Evolutionary conservation across 768 basidiomycete species (phyloP).

Genomic region (Suillus weaverae): DNA sequence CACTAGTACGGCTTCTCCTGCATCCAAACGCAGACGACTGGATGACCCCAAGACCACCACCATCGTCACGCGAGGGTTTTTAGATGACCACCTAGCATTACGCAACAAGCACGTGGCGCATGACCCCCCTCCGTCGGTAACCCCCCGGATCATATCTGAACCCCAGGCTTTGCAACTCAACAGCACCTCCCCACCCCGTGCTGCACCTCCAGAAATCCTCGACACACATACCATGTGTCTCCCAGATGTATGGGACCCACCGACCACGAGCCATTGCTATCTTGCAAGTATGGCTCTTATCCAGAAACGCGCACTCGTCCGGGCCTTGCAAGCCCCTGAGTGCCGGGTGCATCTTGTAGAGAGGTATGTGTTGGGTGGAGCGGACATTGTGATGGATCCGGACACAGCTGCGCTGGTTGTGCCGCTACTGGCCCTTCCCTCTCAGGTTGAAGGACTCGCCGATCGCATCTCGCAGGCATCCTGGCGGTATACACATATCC

Average conservation of each 20-base stretch:
- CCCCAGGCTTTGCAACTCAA: neutral
- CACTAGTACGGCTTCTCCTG: neutral
- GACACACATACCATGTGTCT: constrained; percentile 46
- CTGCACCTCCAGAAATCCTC: constrained; percentile 42
- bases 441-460: constrained; percentile 45
- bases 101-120: neutral
- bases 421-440: constrained; percentile 47
- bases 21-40: neutral
- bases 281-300: constrained; percentile 67
- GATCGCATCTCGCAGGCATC: constrained; percentile 51
- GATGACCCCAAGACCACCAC: neutral
- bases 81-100: constrained; percentile 1
- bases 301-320: constrained; percentile 64
- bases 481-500: constrained; percentile 57
- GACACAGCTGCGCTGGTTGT: constrained; percentile 56
- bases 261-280: constrained; percentile 55
- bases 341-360: constrained; percentile 63
- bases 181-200: constrained; percentile 16
- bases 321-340: constrained; percentile 43
- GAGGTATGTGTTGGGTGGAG: constrained; percentile 56
- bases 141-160: neutral
- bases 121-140: neutral
- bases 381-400: constrained; percentile 68
- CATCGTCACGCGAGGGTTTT: neutral
- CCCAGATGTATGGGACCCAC: constrained; percentile 32